A percentile compares a stretch with the other conserved stretches of the same genome.
Evolutionary conservation across 1,284 basidiomycete genomes (phyloP).

Genomic region (Kalmanozyma brasiliensis): DNA sequence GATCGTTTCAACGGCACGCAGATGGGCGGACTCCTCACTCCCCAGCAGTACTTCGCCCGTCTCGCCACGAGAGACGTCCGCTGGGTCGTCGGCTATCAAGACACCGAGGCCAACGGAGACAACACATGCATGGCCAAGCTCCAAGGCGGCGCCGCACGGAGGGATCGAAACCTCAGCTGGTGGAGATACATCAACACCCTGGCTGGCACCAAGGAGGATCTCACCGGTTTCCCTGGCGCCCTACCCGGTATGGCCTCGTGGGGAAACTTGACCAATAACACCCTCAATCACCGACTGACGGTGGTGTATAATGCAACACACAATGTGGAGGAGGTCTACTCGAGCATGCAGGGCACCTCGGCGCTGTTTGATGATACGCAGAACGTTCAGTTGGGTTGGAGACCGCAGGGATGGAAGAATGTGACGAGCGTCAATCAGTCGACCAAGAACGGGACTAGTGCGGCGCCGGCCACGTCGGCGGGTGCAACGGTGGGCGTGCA

Average conservation of each 20-base stretch:
- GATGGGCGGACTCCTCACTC: slow-evolving; percentile 16
- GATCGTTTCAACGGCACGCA: slow-evolving; percentile 50
- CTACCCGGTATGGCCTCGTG: slow-evolving; percentile 36
- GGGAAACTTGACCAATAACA: slow-evolving; percentile 39
- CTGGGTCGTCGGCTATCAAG: slow-evolving; percentile 61
- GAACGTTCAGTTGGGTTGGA: slow-evolving; percentile 63
- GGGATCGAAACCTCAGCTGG: slow-evolving; percentile 64
- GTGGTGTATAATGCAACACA: slow-evolving; percentile 60
- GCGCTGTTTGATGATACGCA: slow-evolving; percentile 53
- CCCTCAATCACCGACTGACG: slow-evolving; percentile 49
- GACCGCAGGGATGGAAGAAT: slow-evolving; percentile 60
- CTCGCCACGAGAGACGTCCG: slow-evolving; percentile 60
- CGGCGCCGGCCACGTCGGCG: not conserved
- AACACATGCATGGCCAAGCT: slow-evolving; percentile 64
- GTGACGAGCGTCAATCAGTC: slow-evolving; percentile 18
- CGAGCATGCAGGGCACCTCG: slow-evolving; percentile 50
- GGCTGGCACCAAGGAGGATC: slow-evolving; percentile 55
- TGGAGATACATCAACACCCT: slow-evolving; percentile 65
- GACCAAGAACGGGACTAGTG: not conserved
- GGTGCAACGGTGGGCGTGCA: not conserved
- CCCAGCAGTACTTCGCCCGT: slow-evolving; percentile 54
- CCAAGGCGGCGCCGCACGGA: slow-evolving; percentile 60
- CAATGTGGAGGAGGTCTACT: slow-evolving; percentile 56
- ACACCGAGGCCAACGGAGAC: slow-evolving; percentile 57
- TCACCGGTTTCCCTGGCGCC: slow-evolving; percentile 59